Base-by-base conservation (phyloP, 371 early-diverging fungal species). In the Dinochytrium kinnereticum region DNA sequence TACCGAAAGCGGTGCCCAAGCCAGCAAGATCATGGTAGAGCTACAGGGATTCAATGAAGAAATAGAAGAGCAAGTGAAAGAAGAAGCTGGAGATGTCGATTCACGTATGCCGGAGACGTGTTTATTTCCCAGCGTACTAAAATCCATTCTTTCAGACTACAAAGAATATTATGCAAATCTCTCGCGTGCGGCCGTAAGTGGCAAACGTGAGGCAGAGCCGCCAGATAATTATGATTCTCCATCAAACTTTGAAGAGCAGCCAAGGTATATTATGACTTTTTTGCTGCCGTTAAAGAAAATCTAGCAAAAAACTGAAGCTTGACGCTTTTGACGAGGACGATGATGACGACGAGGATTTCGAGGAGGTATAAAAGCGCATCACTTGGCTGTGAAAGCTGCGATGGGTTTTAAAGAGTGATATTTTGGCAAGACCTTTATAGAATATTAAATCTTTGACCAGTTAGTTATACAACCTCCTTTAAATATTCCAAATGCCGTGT, bases 401-500 rank as follows among this genome's bases (percentile, higher is more conserved):
- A 13, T 15, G 34, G 10, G 64, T 40, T 89, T 87, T 10, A 85
- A 61, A 74, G 89, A 90, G 66, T 91, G 90, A 68, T 86, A 90
- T 69, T 89, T 90, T 57, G 89, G 91, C 40, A 90, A 73, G 1
- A 85, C 83, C 82, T 84, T 17, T 1, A 38, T 31, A 0, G 15
- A 61, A 26, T 30, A 38, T 34, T 13, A n/a, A 51, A 0, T 28
- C 57, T 59, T 59, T 1, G 59, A 24, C 57, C 19, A 51, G 21
- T 26, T 26, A 40, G 1, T 50, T 30, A 30, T 38, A 36, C 24
- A 15, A 85, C 86, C 80, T 88, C 88, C 51, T 86, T 71, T 44
- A 93, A 76, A 78, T 93, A 93, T 19, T 93, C 92, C 68, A 93
- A 74, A 77, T 93, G 94, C 55, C 91, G 85, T 2, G 83, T 68